phyloP scores from a whole-genome alignment of 148 eudicot genomes.

The Rhododendron griersonianum region DNA sequence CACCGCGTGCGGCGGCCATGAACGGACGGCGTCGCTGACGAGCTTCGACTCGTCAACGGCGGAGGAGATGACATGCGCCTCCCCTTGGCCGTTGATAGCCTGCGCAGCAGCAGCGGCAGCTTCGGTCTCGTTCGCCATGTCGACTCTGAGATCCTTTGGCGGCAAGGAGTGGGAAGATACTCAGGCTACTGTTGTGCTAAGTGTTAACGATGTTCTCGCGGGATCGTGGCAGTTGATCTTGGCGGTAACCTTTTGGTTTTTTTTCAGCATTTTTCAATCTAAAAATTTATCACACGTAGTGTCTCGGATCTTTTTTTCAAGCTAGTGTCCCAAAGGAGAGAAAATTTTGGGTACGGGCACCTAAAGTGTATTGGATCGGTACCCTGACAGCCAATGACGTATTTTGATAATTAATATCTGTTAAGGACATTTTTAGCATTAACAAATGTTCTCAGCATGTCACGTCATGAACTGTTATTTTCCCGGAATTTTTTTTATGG shows the following conservation, averaged over 20 bases:
- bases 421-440: no score
- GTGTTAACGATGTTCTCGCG: neutral
- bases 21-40: conserved; percentile 37
- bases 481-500: no score
- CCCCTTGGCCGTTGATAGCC: conserved; percentile 10
- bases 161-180: neutral
- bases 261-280: neutral
- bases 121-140: conserved; percentile 18
- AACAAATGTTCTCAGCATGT: no score
- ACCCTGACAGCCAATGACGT: no score
- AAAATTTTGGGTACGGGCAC: no score
- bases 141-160: neutral
- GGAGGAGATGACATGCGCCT: conserved; percentile 10
- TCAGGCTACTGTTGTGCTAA: neutral
- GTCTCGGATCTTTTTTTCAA: no score
- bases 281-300: no score
- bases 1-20: conserved; percentile 41
- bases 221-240: neutral
- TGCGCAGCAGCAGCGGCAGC: neutral
- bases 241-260: neutral
- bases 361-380: no score
- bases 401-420: no score
- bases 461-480: no score
- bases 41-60: conserved; percentile 35
- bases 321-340: no score